phyloP scores from a whole-genome alignment of 768 basidiomycete genomes.

The Krasilnikovozyma curviuscula region DNA sequence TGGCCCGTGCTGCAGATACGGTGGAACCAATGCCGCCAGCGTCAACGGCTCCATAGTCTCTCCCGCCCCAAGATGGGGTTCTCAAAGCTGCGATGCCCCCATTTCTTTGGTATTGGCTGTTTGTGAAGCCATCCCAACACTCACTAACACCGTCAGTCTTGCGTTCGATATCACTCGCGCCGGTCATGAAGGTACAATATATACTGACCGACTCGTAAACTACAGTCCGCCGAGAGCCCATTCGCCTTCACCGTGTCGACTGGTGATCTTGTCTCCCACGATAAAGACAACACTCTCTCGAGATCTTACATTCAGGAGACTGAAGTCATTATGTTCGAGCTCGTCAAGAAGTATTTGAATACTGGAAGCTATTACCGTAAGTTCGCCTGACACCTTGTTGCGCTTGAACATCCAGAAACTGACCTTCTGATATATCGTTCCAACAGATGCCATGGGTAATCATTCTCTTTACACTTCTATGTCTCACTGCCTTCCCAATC shows the following conservation, averaged over 20 bases:
- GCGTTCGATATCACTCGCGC: too few relatives aligned
- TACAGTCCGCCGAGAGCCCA: constrained; percentile 36
- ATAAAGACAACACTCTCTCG: constrained; percentile 32
- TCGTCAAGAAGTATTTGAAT: constrained; percentile 43
- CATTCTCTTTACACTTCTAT: too few relatives aligned
- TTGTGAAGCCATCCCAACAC: constrained; percentile 45
- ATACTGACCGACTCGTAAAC: too few relatives aligned
- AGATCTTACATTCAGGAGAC: constrained; percentile 41
- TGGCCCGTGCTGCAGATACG: constrained; percentile 45
- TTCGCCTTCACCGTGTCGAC: constrained; percentile 52
- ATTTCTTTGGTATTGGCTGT: constrained; percentile 41
- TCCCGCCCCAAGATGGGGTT: constrained; percentile 50
- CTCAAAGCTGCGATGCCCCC: constrained; percentile 48
- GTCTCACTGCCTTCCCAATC: too few relatives aligned
- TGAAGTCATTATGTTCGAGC: constrained; percentile 48
- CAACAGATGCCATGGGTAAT: too few relatives aligned
- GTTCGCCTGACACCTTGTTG: too few relatives aligned
- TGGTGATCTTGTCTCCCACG: constrained; percentile 56
- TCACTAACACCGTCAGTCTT: constrained; percentile 47
- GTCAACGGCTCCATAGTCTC: constrained; percentile 31
- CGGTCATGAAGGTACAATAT: too few relatives aligned
- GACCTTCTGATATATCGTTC: too few relatives aligned
- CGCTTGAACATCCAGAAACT: too few relatives aligned
- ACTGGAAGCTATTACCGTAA: too few relatives aligned
- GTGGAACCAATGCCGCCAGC: constrained; percentile 29